Evolutionary conservation across 108 stramenopile genomes (phyloP).

Genomic region (Cyclostephanos tholiformis): DNA sequence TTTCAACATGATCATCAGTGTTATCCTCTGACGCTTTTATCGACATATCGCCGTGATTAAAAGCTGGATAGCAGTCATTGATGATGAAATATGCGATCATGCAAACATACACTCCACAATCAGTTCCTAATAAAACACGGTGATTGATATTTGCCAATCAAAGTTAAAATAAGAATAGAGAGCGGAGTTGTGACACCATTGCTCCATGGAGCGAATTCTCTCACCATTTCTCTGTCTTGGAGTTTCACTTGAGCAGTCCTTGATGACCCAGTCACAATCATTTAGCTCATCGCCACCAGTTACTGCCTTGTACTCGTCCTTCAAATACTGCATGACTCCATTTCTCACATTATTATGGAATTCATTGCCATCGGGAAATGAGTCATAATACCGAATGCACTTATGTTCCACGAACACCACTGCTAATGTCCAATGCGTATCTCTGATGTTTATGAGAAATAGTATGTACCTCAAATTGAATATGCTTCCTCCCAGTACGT

Average conservation of each 20-base stretch:
- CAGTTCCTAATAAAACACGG: constrained; percentile 54
- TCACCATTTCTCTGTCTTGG: constrained; percentile 84
- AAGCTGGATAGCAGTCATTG: constrained; percentile 67
- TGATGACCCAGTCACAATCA: constrained; percentile 67
- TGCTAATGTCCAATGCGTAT: constrained; percentile 92
- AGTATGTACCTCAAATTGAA: constrained; percentile 91
- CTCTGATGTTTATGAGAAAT: constrained; percentile 84
- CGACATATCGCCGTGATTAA: constrained; percentile 74
- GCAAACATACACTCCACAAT: constrained; percentile 91
- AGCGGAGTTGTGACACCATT: neutral
- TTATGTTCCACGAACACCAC: constrained; percentile 88
- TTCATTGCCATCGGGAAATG: constrained; percentile 47
- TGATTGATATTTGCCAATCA: constrained; percentile 8
- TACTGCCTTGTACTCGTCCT: constrained; percentile 83
- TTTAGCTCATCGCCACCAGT: constrained; percentile 58
- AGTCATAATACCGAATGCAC: constrained; percentile 79
- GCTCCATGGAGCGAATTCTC: constrained; percentile 4
- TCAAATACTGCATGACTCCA: constrained; percentile 69
- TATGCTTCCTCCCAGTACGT: constrained; percentile 88
- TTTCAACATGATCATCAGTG: constrained; percentile 75
- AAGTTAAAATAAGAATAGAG: neutral
- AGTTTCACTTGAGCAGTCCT: constrained; percentile 54
- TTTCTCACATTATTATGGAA: constrained; percentile 55
- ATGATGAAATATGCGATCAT: constrained; percentile 85
- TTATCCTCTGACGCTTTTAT: constrained; percentile 82